Evolutionary conservation across 1,284 basidiomycete genomes (phyloP).

Genomic region (Ceratobasidium sp.): DNA sequence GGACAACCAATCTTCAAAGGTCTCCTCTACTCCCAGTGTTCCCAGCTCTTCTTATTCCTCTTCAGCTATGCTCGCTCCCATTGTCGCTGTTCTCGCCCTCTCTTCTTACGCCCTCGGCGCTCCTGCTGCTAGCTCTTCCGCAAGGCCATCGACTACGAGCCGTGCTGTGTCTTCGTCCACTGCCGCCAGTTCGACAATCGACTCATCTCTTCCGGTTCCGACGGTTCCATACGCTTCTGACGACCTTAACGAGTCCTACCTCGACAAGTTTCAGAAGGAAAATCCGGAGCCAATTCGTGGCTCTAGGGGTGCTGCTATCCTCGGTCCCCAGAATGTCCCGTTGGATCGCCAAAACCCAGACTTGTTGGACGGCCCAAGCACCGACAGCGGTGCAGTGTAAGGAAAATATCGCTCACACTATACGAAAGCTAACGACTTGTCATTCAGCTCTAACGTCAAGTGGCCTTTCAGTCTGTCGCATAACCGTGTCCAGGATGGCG

Average conservation of each 20-base stretch:
- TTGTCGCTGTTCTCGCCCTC: slow-evolving; percentile 36
- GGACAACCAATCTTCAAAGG: slow-evolving; percentile 13
- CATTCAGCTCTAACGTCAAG: slow-evolving; percentile 69
- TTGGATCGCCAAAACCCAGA: slow-evolving; percentile 72
- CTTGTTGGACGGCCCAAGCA: slow-evolving; percentile 54
- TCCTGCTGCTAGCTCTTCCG: slow-evolving; percentile 14
- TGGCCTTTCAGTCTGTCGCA: slow-evolving; percentile 79
- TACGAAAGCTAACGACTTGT: background rate
- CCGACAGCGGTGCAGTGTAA: slow-evolving; percentile 74
- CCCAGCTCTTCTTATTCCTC: background rate
- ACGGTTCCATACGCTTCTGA: slow-evolving; percentile 44
- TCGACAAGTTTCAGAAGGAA: slow-evolving; percentile 35
- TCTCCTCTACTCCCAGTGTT: slow-evolving; percentile 36
- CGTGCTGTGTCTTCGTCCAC: background rate
- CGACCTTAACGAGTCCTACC: slow-evolving; percentile 45
- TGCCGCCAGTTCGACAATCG: background rate
- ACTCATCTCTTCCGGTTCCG: slow-evolving; percentile 4
- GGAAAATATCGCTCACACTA: slow-evolving; percentile 48
- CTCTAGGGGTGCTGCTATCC: background rate
- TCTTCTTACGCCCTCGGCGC: slow-evolving; percentile 27
- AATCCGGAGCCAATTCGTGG: slow-evolving; percentile 21
- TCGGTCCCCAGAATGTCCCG: slow-evolving; percentile 67
- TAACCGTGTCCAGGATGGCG: slow-evolving; percentile 76
- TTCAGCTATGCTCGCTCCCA: slow-evolving; percentile 21
- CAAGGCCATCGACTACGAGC: slow-evolving; percentile 13